phyloP scores from a whole-genome alignment of 2,329 filamentous ascomycete genomes.

The Cercospora sp. region DNA sequence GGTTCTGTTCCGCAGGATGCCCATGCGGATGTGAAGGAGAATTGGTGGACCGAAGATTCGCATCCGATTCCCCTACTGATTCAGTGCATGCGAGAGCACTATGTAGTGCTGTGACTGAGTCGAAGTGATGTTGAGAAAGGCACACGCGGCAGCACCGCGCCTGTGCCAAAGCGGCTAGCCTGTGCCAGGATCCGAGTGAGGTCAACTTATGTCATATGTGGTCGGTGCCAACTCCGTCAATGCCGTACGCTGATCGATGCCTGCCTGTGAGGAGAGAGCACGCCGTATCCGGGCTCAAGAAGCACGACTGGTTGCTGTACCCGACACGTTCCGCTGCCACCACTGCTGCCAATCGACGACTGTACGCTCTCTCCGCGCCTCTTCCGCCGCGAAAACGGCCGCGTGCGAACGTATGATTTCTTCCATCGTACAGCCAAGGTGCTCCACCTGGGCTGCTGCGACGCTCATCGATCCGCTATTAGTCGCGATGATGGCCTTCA shows the following conservation, averaged over 20 bases:
- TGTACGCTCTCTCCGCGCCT: slow-evolving; percentile 68
- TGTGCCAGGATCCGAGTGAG: neutral
- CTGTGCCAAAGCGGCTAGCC: neutral
- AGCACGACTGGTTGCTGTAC: neutral
- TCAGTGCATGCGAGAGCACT: neutral
- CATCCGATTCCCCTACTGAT: neutral
- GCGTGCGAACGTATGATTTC: slow-evolving; percentile 89
- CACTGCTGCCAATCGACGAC: slow-evolving; percentile 62
- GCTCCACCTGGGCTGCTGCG: slow-evolving; percentile 69
- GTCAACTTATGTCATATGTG: neutral
- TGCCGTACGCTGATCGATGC: neutral
- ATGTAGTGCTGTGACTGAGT: neutral
- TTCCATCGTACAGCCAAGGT: slow-evolving; percentile 80
- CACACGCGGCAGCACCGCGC: neutral
- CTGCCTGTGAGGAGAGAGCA: neutral
- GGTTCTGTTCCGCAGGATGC: neutral
- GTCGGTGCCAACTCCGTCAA: neutral
- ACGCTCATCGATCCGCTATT: slow-evolving; percentile 69
- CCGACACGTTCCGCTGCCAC: slow-evolving; percentile 24
- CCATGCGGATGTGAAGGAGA: neutral
- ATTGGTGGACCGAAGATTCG: neutral
- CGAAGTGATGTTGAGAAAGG: neutral
- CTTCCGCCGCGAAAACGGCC: slow-evolving; percentile 90
- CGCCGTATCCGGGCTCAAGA: neutral
- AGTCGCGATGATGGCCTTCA: slow-evolving; percentile 77